A percentile compares a stretch with the other conserved stretches of the same genome.
These are phyloP conservation scores for Trichoderma oligosporum DNA, from an alignment of 2,329 filamentous ascomycete genomes.

Conservation along the genomic window DNA sequence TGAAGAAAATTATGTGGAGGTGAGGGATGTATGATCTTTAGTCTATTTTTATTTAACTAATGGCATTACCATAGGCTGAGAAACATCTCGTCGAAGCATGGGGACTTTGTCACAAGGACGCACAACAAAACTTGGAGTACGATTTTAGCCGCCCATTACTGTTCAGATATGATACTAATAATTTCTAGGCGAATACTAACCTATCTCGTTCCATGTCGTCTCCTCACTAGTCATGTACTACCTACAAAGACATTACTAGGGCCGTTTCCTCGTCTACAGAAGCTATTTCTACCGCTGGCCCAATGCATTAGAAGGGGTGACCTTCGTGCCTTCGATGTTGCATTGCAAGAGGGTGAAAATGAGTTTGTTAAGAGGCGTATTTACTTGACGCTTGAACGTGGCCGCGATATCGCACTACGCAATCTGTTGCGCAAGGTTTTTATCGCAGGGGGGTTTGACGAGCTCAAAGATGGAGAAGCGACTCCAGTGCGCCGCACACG, in stretches of 20 bases:
- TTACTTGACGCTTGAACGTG: conserved; percentile 89
- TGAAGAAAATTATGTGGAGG: conserved; percentile 85
- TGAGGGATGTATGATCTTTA: conserved; percentile 30
- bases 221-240: conserved; percentile 82
- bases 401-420: conserved; percentile 84
- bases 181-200: conserved; percentile 73
- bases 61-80: conserved; percentile 57
- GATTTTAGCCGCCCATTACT: conserved; percentile 29
- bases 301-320: conserved; percentile 78
- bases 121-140: conserved; percentile 75
- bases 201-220: conserved; percentile 89
- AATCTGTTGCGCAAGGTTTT: conserved; percentile 93
- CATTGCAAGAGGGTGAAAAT: conserved; percentile 77
- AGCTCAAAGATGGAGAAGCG: conserved; percentile 64
- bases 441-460: conserved; percentile 75
- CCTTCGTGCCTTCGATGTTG: conserved; percentile 76
- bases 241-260: conserved; percentile 68
- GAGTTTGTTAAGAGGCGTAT: conserved; percentile 91
- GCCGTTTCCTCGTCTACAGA: conserved; percentile 71
- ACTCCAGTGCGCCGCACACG: conserved; percentile 67
- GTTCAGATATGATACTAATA: conserved; percentile 24
- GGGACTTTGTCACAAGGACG: conserved; percentile 70
- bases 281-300: conserved; percentile 73
- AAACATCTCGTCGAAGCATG: conserved; percentile 76
- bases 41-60: neutral